phyloP scores from a whole-genome alignment of 1,284 basidiomycete species.

The Rhodotorula sp. region DNA sequence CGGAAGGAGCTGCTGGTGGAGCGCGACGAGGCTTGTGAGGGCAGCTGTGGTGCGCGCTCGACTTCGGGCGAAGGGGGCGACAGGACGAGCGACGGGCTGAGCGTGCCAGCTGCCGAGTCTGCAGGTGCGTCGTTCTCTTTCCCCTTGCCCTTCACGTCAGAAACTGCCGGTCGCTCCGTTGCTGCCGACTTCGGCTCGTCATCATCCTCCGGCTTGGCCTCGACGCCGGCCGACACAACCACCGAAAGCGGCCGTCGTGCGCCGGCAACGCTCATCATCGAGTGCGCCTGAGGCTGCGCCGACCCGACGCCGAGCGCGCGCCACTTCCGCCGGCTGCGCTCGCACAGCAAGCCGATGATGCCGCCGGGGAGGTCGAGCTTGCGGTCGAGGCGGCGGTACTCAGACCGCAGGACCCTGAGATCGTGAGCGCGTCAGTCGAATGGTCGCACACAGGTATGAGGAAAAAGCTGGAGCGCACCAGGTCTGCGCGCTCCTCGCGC shows the following conservation, averaged over 20 bases:
- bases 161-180: constrained; percentile 7
- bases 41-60: not conserved
- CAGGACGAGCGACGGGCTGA: constrained; percentile 32
- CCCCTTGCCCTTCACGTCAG: not conserved
- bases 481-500: constrained; percentile 15
- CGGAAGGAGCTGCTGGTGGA: not conserved
- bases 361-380: constrained; percentile 15
- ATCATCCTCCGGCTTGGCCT: constrained; percentile 4
- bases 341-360: constrained; percentile 31
- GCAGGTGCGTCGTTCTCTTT: not conserved
- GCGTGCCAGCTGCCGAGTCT: not conserved
- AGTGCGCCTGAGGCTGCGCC: constrained; percentile 4
- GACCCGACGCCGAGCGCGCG: constrained; percentile 36
- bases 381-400: constrained; percentile 22
- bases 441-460: not conserved
- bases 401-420: constrained; percentile 29
- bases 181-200: constrained; percentile 16
- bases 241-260: not conserved
- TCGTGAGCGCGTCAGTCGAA: not conserved
- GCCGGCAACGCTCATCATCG: not conserved
- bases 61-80: constrained; percentile 31
- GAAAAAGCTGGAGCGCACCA: constrained; percentile 11
- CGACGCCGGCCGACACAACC: not conserved
- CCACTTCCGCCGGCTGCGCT: constrained; percentile 39
- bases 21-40: constrained; percentile 13